Evolutionary conservation across 345 rosid species (phyloP), one percentile per base, ranked within the genome.

Genomic region (Psidium guajava): DNA sequence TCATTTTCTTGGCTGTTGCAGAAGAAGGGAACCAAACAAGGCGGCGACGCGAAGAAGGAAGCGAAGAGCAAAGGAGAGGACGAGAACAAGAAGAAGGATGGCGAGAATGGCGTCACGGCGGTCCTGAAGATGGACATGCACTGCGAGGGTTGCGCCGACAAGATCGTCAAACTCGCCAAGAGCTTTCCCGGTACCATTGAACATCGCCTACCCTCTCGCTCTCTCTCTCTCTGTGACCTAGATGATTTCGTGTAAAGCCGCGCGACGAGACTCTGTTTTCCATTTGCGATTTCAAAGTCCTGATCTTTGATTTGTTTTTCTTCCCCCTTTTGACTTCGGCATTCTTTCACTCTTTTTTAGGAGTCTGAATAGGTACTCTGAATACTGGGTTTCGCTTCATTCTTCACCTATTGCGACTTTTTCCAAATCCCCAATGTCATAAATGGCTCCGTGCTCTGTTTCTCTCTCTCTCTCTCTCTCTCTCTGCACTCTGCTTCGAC

Each of bases 81-180:
- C 64, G 59, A 77, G 74, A 53, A 81, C 54, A 86, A 42, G 87
- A 85, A 86, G 86, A 84, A 89, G 82, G 89, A 91, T 24, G 88
- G 54, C 5, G 87, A 90, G 8, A 87, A 88, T 47, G 87, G 86
- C 28, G 49, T 83, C 14, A 84, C 91, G 16, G 91, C 91, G 83
- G 93, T 97, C 85, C 88, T 97, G 86, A 97, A 93, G 86, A 82
- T 93, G 2, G 96, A 96, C 50, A 94, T 94, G 94, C 95, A 95
- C 82, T 97, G 99, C 81, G 98, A 91, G 9, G 99, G 99, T 3
- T 97, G 99, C 53, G 94, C 94, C 44, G 83, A 91, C 49, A 89
- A 88, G 59, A 87, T 95, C 89, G 84, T 85, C 73, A 95, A 87
- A 87, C 28, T 22, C 21, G 91, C 89, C 85, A 96, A 92, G 61